Base-by-base conservation (phyloP, 805 yeast genomes). In the Yamadazyma laniorum region DNA sequence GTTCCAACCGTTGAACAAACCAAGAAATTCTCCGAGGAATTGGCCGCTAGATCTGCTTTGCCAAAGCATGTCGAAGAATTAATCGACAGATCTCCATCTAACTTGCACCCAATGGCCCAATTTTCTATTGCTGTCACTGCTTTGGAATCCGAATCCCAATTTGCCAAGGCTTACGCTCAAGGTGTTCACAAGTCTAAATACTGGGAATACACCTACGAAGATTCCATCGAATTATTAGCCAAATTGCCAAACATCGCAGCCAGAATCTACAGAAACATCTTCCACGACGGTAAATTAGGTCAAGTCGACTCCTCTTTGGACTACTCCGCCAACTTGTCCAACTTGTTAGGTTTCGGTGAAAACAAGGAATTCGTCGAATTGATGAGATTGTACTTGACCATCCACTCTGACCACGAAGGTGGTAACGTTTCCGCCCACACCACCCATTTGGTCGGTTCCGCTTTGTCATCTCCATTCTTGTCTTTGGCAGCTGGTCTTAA, bases 101-200 rank as follows among this genome's bases (percentile, higher is more conserved):
- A 77, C 49, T 69, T 84, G 58, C 93, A 84, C 62, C 93, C 93
- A 56, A 84, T 84, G 93, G 82, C 91, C 21, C 93, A 84, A 60
- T 71, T 84, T 53, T 75, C 87, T 34, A 82, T 85, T 55, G 90
- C 86, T 22, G 77, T 85, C 34, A 73, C 82, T 39, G 82, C 89
- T 28, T 72, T 85, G 59, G 84, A 82, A 65, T 73, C 80, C 43
- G 83, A 80, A 50, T 82, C 89, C 14, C 65, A 62, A 48, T 84
- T 84, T 65, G 87, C 89, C 40, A 70, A 71, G 61, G 84, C 84
- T 29, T 84, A 85, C 63, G 85, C 81, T 48, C 57, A 65, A 46
- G 90, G 91, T 45, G 76, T 81, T 40, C 69, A 79, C 54, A 84
- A 84, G 67, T 55, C 71, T 31, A 81, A 80, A 48, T 82, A 80